Percentiles rank a stretch among this genome's conserved stretches.
These are phyloP conservation scores for Zelopaecilomyces penicillatus DNA, from an alignment of 2,329 filamentous ascomycete species.

Conservation along the genomic window DNA sequence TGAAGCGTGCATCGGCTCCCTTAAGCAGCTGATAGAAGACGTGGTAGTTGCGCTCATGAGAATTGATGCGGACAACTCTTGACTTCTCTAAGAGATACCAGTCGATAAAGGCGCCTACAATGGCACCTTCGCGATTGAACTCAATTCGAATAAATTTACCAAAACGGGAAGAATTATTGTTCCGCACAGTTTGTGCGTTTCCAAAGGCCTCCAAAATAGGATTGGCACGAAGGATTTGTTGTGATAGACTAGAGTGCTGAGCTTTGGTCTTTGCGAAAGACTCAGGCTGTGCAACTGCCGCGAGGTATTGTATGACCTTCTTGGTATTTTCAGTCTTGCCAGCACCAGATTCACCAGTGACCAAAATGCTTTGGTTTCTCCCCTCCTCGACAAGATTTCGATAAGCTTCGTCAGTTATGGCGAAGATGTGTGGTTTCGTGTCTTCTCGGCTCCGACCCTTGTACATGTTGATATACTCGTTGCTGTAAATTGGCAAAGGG, in stretches of 20 bases:
- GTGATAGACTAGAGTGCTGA: constrained; percentile 75
- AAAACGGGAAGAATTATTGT: constrained; percentile 97
- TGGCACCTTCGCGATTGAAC: constrained; percentile 79
- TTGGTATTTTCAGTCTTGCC: constrained; percentile 99
- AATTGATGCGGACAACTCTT: constrained; percentile 82
- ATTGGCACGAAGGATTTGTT: constrained; percentile 92
- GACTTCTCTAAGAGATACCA: constrained; percentile 99
- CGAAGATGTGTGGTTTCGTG: constrained; percentile 93
- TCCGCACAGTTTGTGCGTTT: constrained; percentile 94
- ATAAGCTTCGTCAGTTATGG: constrained; percentile 95
- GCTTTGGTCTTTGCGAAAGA: constrained; percentile 54
- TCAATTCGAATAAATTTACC: constrained; percentile 98
- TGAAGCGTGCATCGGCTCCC: constrained; percentile 67
- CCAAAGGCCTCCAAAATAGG: constrained; percentile 97
- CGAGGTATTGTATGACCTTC: constrained; percentile 97
- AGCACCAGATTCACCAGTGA: constrained; percentile 94
- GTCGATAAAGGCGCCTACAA: constrained; percentile 92
- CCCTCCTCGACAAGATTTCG: constrained; percentile 92
- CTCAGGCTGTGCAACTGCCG: constrained; percentile 83
- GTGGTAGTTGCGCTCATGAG: constrained; percentile 90
- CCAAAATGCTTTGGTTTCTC: constrained; percentile 92
- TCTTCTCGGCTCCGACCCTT: constrained; percentile 85
- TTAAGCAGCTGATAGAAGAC: constrained; percentile 93
- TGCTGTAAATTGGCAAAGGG: constrained; percentile 85
- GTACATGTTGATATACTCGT: constrained; percentile 98